Evolutionary conservation across 2,329 filamentous ascomycete species (phyloP).

Genomic region (Didymella glomerata): DNA sequence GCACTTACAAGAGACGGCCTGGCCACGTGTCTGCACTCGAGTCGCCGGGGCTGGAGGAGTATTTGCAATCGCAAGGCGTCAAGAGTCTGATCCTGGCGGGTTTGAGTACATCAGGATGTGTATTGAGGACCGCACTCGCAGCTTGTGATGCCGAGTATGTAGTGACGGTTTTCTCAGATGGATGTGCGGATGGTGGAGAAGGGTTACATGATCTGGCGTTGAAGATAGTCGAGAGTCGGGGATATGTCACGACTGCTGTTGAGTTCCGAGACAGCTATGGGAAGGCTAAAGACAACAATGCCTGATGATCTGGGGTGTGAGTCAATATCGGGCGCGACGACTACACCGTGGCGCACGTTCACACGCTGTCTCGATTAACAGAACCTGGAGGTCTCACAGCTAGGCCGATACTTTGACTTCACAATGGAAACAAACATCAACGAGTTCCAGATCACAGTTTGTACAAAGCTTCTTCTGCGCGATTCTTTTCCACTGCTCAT

Average conservation of each 20-base stretch:
- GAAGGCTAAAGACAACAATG: background rate
- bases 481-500: background rate
- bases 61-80: background rate
- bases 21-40: slow-evolving; percentile 1
- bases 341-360: too few species aligned
- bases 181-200: background rate
- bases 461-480: background rate
- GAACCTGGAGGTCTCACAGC: background rate
- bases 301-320: background rate
- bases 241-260: slow-evolving; percentile 3
- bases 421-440: background rate
- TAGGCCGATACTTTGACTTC: background rate
- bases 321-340: background rate
- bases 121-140: background rate
- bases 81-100: background rate
- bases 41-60: background rate
- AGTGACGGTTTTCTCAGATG: background rate
- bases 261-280: background rate
- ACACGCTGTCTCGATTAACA: background rate
- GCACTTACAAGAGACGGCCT: background rate
- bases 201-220: background rate
- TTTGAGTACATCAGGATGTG: background rate
- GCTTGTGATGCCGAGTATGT: background rate
- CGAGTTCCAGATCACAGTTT: background rate
- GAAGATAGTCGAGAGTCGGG: background rate